Base-by-base conservation (phyloP, 73 alveolate species). In the Durusdinium trenchii region DNA sequence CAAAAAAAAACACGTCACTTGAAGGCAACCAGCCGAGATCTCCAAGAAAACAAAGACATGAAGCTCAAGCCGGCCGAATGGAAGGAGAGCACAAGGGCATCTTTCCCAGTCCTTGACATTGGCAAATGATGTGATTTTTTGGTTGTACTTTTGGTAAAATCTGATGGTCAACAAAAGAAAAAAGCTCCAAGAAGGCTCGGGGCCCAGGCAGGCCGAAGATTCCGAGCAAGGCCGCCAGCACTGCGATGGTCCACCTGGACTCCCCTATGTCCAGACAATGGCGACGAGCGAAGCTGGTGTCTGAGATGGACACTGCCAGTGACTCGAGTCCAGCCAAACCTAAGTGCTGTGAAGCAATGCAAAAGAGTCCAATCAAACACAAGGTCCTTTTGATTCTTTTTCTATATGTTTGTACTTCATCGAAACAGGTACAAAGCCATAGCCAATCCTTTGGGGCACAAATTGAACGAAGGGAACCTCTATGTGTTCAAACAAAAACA, bases 271-370 rank as follows among this genome's bases (percentile, higher is more conserved):
- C 73, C 18, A 60, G n/a, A 23, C 73, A 60, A 60, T 60, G 73
- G 73, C 30, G 73, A 60, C 18, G n/a, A 60, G n/a, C 18, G n/a
- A 57, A 57, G 69, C 69, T 57, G 73, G 30, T 60, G 18, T 2
- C 73, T 60, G 73, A 23, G n/a, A 60, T 60, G 73, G 30, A 60
- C n/a, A 60, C 86, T 76, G 86, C 86, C 86, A 76, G 86, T 76
- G 86, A 42, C 86, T 76, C 61, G 86, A 76, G 10, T 43, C 61
- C 5, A 76, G 86, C 86, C 86, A 76, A 20, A 76, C 86, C 86
- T 76, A 23, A 40, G 7, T 20, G 36, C 76, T 40, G 76, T 62
- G 36, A 10, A 5, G 18, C 76, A 62, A 26, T 62, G 36, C 76
- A 62, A 35, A 62, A 3, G n/a, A n/a, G n/a, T n/a, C n/a, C n/a